phyloP scores from a whole-genome alignment of 768 basidiomycete species.

The Boletus reticulatus region DNA sequence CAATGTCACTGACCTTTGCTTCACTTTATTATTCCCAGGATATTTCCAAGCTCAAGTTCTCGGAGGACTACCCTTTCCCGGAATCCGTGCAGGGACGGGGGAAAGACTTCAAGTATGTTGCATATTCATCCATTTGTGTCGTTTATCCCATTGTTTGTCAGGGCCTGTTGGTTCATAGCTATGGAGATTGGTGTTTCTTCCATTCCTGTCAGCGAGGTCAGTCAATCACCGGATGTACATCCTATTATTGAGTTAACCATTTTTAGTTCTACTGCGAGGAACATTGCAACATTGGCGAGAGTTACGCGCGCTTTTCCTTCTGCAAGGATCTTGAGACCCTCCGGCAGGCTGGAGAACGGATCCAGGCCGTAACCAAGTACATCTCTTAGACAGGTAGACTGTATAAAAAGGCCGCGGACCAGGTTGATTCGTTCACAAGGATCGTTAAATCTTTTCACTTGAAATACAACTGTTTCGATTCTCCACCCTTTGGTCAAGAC shows the following conservation, averaged over 20 bases:
- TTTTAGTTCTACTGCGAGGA: conserved; percentile 87
- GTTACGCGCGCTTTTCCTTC: conserved; percentile 86
- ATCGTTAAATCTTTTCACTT: no score
- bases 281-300: conserved; percentile 83
- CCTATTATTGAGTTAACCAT: conserved; percentile 8
- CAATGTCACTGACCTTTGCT: neutral
- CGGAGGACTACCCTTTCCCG: conserved; percentile 84
- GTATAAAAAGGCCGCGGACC: no score
- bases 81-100: conserved; percentile 72
- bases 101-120: conserved; percentile 75
- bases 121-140: neutral
- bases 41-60: conserved; percentile 73
- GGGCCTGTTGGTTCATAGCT: conserved; percentile 95
- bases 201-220: conserved; percentile 93
- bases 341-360: conserved; percentile 74
- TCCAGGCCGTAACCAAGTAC: conserved; percentile 72
- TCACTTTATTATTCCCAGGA: conserved; percentile 46
- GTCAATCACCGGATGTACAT: conserved; percentile 13
- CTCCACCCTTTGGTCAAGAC: neutral
- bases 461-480: no score
- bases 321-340: conserved; percentile 94
- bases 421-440: no score
- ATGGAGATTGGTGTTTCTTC: conserved; percentile 87
- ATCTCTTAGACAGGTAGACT: conserved; percentile 22
- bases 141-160: conserved; percentile 30